Conservation (phyloP, 177 flowering plant genomes). For the Vitis hybrid region DNA sequence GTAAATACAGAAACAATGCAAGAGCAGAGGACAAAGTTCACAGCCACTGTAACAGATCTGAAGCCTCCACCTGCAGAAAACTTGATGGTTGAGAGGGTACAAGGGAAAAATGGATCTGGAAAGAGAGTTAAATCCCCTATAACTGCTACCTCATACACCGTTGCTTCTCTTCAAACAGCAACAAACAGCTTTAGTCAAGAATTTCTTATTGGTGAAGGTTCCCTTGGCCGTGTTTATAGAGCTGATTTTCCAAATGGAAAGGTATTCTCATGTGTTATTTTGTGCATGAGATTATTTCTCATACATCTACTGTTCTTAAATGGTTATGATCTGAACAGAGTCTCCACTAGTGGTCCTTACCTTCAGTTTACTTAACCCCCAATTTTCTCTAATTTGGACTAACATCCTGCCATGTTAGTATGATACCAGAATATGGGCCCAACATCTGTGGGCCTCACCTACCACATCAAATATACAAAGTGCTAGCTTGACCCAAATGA, state of each 20-base stretch:
- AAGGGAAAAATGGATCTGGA: slow-evolving; percentile 57
- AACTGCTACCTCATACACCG: slow-evolving; percentile 83
- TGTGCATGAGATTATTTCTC: not conserved
- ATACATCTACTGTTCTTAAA: not conserved
- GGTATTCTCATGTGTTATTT: slow-evolving; percentile 36
- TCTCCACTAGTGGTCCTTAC: not conserved
- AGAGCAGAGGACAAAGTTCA: slow-evolving; percentile 56
- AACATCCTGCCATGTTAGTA: too few species aligned
- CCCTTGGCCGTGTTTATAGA: slow-evolving; percentile 94
- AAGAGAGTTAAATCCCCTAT: slow-evolving; percentile 70
- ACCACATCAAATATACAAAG: too few species aligned
- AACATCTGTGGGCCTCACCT: too few species aligned
- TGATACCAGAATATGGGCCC: too few species aligned
- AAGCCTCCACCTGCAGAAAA: slow-evolving; percentile 76
- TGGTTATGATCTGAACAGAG: not conserved
- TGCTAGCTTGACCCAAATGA: too few species aligned
- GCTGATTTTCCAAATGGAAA: slow-evolving; percentile 89
- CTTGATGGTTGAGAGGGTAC: slow-evolving; percentile 45
- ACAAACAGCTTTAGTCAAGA: slow-evolving; percentile 95
- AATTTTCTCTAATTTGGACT: too few species aligned
- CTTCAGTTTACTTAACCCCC: too few species aligned
- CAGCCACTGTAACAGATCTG: slow-evolving; percentile 49
- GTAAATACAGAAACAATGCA: slow-evolving; percentile 46
- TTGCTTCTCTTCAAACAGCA: slow-evolving; percentile 82
- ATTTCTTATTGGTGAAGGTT: slow-evolving; percentile 88